A percentile compares a stretch with the other conserved stretches of the same genome.
These are phyloP conservation scores for Arthrocladium fulminans DNA, from an alignment of 2,329 filamentous ascomycete genomes.

Conservation along the genomic window DNA sequence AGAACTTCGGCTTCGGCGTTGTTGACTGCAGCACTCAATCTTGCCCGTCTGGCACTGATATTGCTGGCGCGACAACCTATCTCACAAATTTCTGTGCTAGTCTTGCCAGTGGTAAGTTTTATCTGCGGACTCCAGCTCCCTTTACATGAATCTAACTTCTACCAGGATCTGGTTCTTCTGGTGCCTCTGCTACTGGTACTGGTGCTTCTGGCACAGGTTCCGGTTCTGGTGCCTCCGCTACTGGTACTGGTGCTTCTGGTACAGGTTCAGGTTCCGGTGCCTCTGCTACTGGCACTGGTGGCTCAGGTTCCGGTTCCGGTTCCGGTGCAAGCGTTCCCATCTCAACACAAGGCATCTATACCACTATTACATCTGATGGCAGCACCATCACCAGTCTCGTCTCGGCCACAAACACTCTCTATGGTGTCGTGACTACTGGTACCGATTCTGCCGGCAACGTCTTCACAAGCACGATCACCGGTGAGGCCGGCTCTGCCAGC, in stretches of 20 bases:
- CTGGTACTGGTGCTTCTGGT: not conserved
- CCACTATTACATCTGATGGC: conserved; percentile 19
- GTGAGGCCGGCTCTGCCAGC: conserved; percentile 13
- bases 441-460: conserved; percentile 13
- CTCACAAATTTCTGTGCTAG: conserved; percentile 31
- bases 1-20: conserved; percentile 37
- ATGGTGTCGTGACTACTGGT: conserved; percentile 10
- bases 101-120: conserved; percentile 12
- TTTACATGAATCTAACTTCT: not conserved
- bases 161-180: conserved; percentile 4
- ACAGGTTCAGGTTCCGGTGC: conserved; percentile 4
- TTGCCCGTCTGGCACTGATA: conserved; percentile 32
- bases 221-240: conserved; percentile 1
- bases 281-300: not conserved
- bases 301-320: no score
- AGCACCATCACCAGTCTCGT: conserved; percentile 20
- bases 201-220: not conserved
- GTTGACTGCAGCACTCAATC: conserved; percentile 39
- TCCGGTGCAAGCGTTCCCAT: conserved; percentile 16
- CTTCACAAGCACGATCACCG: conserved; percentile 14
- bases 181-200: not conserved
- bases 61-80: conserved; percentile 26
- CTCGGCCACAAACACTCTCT: conserved; percentile 20
- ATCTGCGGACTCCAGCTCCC: not conserved
- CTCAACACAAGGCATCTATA: conserved; percentile 18